Conservation (phyloP, 2,329 filamentous ascomycete genomes). For the Chrysoporthe cubensis region DNA sequence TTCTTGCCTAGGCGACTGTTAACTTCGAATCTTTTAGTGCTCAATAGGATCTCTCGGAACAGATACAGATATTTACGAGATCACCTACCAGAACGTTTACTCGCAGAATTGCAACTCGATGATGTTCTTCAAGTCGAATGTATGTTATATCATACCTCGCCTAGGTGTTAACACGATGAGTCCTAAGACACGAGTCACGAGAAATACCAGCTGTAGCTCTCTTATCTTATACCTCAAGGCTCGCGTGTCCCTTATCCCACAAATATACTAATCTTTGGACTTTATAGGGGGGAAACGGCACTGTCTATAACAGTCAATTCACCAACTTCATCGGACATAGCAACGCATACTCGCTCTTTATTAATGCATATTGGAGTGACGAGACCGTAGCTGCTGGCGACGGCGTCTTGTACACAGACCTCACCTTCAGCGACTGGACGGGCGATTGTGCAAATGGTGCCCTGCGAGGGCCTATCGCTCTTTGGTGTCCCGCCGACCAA, state of each 20-base stretch:
- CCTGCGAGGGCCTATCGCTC: not conserved
- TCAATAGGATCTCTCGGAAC: slow-evolving; percentile 39
- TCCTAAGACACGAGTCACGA: not conserved
- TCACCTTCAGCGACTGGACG: slow-evolving; percentile 6
- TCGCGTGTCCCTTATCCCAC: not conserved
- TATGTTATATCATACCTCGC: not conserved
- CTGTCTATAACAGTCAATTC: slow-evolving; percentile 37
- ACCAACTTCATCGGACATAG: slow-evolving; percentile 7
- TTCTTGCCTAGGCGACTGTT: not conserved
- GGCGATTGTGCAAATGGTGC: slow-evolving; percentile 7
- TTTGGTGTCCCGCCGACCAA: slow-evolving; percentile 1
- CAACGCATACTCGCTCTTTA: slow-evolving; percentile 9
- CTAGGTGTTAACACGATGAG: not conserved
- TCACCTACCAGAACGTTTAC: slow-evolving; percentile 59
- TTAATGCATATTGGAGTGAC: slow-evolving; percentile 3
- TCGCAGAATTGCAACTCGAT: slow-evolving; percentile 61
- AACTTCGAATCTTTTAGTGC: not conserved
- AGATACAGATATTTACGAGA: slow-evolving; percentile 51
- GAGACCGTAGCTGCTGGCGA: slow-evolving; percentile 1
- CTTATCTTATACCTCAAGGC: not conserved
- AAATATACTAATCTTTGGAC: not conserved
- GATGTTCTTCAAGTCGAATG: slow-evolving; percentile 62
- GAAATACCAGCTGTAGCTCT: not conserved
- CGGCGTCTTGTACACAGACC: slow-evolving; percentile 8
- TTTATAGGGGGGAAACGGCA: slow-evolving; percentile 51